Percentiles rank a stretch among this genome's conserved stretches.
Evolutionary conservation across 1,284 basidiomycete species (phyloP).

Genomic region (Ganoderma boninense): DNA sequence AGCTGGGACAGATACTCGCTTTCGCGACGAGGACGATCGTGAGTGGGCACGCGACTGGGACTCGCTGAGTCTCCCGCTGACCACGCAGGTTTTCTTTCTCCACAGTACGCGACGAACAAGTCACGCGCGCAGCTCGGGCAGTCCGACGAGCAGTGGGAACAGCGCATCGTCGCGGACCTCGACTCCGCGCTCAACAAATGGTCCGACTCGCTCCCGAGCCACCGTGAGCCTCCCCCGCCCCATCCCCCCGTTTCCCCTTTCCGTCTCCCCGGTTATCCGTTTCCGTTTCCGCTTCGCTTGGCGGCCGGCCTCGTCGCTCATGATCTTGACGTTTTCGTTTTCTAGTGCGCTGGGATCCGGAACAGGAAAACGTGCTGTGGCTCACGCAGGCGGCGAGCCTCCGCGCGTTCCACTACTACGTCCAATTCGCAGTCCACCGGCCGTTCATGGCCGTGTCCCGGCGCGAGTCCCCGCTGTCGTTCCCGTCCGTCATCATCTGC

Average conservation of each 20-base stretch:
- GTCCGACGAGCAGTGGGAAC: conserved; percentile 58
- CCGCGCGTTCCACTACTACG: conserved; percentile 73
- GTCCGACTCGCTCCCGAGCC: conserved; percentile 64
- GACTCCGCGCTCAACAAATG: conserved; percentile 71
- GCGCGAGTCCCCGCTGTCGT: conserved; percentile 48
- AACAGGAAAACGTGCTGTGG: conserved; percentile 59
- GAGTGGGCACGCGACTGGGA: no score
- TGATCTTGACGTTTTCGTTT: no score
- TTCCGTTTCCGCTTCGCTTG: no score
- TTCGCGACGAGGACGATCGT: background rate
- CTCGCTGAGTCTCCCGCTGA: background rate
- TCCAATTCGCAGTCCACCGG: conserved; percentile 79
- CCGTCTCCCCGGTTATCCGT: no score
- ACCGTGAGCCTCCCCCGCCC: conserved; percentile 40
- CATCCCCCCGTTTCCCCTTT: no score
- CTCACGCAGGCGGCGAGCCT: conserved; percentile 78
- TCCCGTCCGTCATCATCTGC: conserved; percentile 70
- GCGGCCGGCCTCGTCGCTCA: background rate
- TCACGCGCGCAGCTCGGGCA: conserved; percentile 52
- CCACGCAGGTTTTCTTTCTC: no score
- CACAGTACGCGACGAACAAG: conserved; percentile 66
- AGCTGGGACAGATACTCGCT: conserved; percentile 25
- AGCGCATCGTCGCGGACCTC: conserved; percentile 62
- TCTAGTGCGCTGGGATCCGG: conserved; percentile 60
- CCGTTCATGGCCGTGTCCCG: conserved; percentile 22